Percentiles rank a stretch among this genome's conserved stretches.
phyloP scores from a whole-genome alignment of 2,329 filamentous ascomycete genomes.

The Calonectria pseudoreteaudii region DNA sequence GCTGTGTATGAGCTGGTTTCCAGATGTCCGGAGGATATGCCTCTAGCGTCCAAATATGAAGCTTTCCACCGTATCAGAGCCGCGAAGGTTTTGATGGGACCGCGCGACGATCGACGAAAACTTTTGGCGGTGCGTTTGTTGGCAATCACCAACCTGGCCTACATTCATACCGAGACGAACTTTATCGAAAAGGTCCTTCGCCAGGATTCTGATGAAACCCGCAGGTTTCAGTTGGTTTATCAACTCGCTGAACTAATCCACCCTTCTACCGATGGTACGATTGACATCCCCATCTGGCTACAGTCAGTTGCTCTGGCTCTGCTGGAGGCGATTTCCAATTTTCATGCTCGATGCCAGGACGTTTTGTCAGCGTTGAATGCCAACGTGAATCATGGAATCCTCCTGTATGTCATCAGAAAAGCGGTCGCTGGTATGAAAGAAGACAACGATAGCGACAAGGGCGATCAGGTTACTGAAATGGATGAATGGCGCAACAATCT shows the following conservation, averaged over 20 bases:
- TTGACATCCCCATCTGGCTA: conserved; percentile 77
- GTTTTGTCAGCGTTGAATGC: conserved; percentile 92
- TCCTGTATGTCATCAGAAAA: conserved; percentile 93
- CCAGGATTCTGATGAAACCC: conserved; percentile 89
- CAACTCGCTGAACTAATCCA: conserved; percentile 94
- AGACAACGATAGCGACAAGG: conserved; percentile 63
- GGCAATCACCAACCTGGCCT: conserved; percentile 90
- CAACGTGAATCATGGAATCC: conserved; percentile 94
- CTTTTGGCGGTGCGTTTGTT: conserved; percentile 85
- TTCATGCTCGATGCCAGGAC: conserved; percentile 81
- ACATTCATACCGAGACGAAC: conserved; percentile 84
- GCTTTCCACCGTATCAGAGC: conserved; percentile 84
- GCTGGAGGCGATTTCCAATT: conserved; percentile 86
- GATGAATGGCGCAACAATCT: conserved; percentile 93
- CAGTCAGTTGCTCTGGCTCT: conserved; percentile 86
- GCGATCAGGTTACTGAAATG: conserved; percentile 72
- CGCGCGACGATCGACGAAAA: conserved; percentile 75
- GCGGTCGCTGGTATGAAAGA: conserved; percentile 84
- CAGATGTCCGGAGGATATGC: conserved; percentile 72
- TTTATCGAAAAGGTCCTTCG: conserved; percentile 89
- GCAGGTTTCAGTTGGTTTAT: conserved; percentile 88
- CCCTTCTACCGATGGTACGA: conserved; percentile 77
- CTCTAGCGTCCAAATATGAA: conserved; percentile 82
- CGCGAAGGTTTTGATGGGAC: conserved; percentile 81
- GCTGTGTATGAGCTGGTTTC: conserved; percentile 69